Evolutionary conservation across 177 flowering plant genomes (phyloP).

Genomic region (Vitis hybrid): DNA sequence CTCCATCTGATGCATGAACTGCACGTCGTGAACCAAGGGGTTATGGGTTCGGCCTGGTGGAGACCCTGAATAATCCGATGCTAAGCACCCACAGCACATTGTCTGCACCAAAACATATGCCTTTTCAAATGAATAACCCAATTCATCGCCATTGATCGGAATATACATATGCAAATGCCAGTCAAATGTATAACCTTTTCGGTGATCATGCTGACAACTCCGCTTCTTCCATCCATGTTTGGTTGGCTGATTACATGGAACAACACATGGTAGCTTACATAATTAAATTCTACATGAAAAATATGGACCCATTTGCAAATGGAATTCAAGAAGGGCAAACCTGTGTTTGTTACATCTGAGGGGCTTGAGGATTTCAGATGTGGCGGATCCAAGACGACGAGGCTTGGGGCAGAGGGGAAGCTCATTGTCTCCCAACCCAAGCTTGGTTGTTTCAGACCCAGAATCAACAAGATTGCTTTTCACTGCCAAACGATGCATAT

Average conservation of each 20-base stretch:
- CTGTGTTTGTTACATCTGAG: constrained; percentile 40
- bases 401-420: constrained; percentile 63
- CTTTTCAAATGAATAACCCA: background rate
- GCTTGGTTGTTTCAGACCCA: constrained; percentile 17
- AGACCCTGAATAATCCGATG: constrained; percentile 48
- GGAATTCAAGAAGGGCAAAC: constrained; percentile 10
- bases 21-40: constrained; percentile 53
- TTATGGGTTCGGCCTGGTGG: constrained; percentile 61
- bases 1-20: constrained; percentile 53
- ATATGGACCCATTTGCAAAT: background rate
- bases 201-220: constrained; percentile 30
- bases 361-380: constrained; percentile 53
- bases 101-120: constrained; percentile 17
- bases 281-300: no score
- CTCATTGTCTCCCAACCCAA: constrained; percentile 12
- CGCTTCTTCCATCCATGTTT: constrained; percentile 31
- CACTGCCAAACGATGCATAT: constrained; percentile 33
- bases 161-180: background rate
- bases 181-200: constrained; percentile 28
- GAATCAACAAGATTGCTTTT: constrained; percentile 36
- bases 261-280: background rate
- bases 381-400: constrained; percentile 34
- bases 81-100: constrained; percentile 34
- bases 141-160: background rate
- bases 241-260: constrained; percentile 24